Percentiles rank a stretch among this genome's conserved stretches.
phyloP scores from a whole-genome alignment of 2,329 filamentous ascomycete genomes.

The Xylaria sp. region DNA sequence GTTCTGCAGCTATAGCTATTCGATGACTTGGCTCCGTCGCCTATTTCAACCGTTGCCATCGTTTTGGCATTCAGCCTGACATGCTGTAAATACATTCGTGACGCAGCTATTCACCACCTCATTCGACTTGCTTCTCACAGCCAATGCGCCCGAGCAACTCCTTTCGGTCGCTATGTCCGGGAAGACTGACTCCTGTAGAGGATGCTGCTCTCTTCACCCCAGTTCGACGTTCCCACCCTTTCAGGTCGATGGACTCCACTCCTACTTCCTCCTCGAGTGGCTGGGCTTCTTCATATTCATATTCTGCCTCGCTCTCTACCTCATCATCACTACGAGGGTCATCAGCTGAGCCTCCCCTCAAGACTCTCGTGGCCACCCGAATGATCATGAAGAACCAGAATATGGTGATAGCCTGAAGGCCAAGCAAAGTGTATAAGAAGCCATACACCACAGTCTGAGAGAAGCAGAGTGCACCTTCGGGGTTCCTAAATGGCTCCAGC shows the following conservation, averaged over 20 bases:
- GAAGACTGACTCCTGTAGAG: slow-evolving; percentile 72
- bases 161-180: slow-evolving; percentile 79
- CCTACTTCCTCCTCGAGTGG: slow-evolving; percentile 80
- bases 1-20: slow-evolving; percentile 7
- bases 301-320: slow-evolving; percentile 70
- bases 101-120: slow-evolving; percentile 36
- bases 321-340: slow-evolving; percentile 91
- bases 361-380: slow-evolving; percentile 81
- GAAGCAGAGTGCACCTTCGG: slow-evolving; percentile 82
- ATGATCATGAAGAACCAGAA: slow-evolving; percentile 93
- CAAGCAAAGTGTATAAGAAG: slow-evolving; percentile 81
- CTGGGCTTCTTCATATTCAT: slow-evolving; percentile 64
- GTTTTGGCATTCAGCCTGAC: slow-evolving; percentile 17
- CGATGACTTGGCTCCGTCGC: slow-evolving; percentile 8
- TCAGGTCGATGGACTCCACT: slow-evolving; percentile 76
- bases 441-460: slow-evolving; percentile 77
- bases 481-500: slow-evolving; percentile 77
- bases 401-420: slow-evolving; percentile 82
- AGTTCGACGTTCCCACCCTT: slow-evolving; percentile 68
- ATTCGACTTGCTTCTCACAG: slow-evolving; percentile 79
- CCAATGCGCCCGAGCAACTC: slow-evolving; percentile 84
- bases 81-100: slow-evolving; percentile 20
- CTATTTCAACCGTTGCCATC: slow-evolving; percentile 9
- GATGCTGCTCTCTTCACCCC: slow-evolving; percentile 65
- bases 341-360: slow-evolving; percentile 81